Evolutionary conservation across 768 basidiomycete genomes (phyloP), one percentile per base, ranked within the genome.

Genomic region (Lentinula boryana): DNA sequence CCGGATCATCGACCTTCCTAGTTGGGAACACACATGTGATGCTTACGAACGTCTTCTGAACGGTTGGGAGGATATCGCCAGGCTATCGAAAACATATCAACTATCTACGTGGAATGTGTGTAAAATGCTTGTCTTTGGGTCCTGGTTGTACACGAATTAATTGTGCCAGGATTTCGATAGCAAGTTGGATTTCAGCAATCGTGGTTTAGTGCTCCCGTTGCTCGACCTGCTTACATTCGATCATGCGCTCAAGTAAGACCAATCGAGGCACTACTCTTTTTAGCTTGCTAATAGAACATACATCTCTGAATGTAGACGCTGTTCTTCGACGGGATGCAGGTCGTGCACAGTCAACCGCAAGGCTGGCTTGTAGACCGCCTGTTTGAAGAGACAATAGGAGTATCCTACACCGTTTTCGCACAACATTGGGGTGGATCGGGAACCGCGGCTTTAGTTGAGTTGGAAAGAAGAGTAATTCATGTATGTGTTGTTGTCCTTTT

Each of bases 341-440:
- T 89, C 23, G 67, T 90, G 23, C 77, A 79, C 66, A 75, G 75
- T 65, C 79, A 80, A 68, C 73, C 75, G 0, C 75, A 78, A 56
- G 70, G 73, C 46, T 86, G 88, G 80, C 65, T 89, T 53, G 73
- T 85, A 1, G 83, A 88, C 48, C 80, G 76, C 33, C 86, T 90
- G 66, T 89, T 88, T 68, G 68, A 67, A 53, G 89, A 91, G 66
- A 84, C 80, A 0, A 72, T 86, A 6, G 86, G 85, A 1, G 62
- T 84, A n/a, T 71, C 77, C 6, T 87, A 85, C 65, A 75, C 77
- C 41, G 66, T 71, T 13, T 74, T 87, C 40, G 66, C 74, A 43
- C 68, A 72, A n/a, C 71, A 70, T 43, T 83, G 80, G 78, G 68
- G 51, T 23, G 75, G 73, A 3, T 62, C 64, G 38, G 68, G 70